Percentiles rank a stretch among this genome's conserved stretches.
Evolutionary conservation across 2,329 filamentous ascomycete species (phyloP).

Genomic region (Aspergillus brasiliensis): DNA sequence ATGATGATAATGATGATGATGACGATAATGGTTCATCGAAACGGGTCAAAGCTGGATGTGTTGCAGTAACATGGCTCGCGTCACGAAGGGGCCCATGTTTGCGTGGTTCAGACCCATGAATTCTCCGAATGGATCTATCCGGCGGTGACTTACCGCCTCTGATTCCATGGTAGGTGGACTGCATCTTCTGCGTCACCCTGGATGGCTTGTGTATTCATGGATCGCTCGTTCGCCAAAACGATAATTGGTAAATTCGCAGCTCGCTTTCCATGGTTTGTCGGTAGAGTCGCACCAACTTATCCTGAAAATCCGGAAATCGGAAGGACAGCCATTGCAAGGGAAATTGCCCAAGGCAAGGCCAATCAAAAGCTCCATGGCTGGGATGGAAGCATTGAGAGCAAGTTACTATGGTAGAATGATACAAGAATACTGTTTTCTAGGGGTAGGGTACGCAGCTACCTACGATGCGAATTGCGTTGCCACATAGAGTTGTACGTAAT

Average conservation of each 20-base stretch:
- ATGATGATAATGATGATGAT: neutral
- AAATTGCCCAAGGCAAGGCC: neutral
- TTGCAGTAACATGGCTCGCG: neutral
- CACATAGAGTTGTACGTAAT: constrained; percentile 2
- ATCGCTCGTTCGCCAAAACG: constrained; percentile 8
- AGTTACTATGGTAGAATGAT: too few relatives aligned
- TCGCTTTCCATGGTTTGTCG: neutral
- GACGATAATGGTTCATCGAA: neutral
- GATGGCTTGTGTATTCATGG: constrained; percentile 12
- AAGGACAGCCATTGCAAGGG: neutral
- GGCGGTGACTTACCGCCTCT: constrained; percentile 18
- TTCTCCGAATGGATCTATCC: constrained; percentile 15
- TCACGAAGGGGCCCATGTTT: neutral
- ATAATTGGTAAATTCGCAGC: constrained; percentile 3
- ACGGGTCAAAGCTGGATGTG: neutral
- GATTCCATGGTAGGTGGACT: constrained; percentile 8
- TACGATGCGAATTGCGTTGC: neutral
- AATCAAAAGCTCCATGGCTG: too few relatives aligned
- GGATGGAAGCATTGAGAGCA: too few relatives aligned
- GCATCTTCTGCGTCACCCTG: constrained; percentile 16
- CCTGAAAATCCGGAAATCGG: neutral
- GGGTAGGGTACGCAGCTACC: too few relatives aligned
- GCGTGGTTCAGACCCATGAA: neutral
- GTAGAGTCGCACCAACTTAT: neutral
- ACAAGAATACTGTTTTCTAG: too few relatives aligned